Conservation (phyloP, 768 basidiomycete species). For the Candolleomyces aberdarensis region DNA sequence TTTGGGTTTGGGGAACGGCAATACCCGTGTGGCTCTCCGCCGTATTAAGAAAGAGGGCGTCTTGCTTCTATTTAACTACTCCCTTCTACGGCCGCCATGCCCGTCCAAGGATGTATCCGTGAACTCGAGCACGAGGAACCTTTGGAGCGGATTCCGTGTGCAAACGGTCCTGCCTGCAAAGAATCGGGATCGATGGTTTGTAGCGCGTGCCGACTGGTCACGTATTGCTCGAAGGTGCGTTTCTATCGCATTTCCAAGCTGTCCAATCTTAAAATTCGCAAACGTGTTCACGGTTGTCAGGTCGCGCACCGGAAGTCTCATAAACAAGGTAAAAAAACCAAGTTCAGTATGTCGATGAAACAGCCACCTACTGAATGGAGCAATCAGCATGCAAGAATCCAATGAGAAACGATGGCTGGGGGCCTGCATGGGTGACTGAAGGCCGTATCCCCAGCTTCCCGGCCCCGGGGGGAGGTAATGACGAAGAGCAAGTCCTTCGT, state of each 20-base stretch:
- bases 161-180: no score
- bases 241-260: neutral
- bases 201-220: conserved; percentile 28
- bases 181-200: conserved; percentile 22
- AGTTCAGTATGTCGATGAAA: neutral
- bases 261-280: neutral
- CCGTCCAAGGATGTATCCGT: no score
- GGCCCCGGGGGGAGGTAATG: neutral
- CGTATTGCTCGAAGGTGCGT: conserved; percentile 34
- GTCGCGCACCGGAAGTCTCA: neutral
- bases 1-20: no score
- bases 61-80: no score
- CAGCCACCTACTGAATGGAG: neutral
- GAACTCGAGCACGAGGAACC: no score
- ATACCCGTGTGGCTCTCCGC: no score
- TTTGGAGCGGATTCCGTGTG: no score
- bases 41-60: no score
- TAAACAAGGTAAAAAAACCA: neutral
- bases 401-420: conserved; percentile 11
- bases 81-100: no score
- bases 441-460: conserved; percentile 15
- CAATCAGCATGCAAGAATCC: conserved; percentile 15
- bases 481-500: neutral
- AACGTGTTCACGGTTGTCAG: neutral
- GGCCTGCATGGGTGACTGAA: conserved; percentile 14